A percentile compares a stretch with the other conserved stretches of the same genome.
phyloP scores from a whole-genome alignment of 2,329 filamentous ascomycete species.

The Zymoseptoria brevis region DNA sequence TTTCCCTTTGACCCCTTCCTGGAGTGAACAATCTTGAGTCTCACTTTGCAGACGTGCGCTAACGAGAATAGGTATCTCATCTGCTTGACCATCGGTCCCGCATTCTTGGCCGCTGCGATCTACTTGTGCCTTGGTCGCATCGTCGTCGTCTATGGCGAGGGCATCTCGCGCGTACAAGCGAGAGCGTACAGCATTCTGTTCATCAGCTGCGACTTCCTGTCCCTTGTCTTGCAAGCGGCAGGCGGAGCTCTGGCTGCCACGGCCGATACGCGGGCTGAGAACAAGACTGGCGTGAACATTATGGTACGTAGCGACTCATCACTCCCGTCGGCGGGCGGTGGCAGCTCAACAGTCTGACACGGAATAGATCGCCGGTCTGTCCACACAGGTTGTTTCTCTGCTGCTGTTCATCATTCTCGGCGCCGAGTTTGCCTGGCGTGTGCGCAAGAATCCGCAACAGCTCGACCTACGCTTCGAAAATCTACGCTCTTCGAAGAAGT shows the following conservation, averaged over 20 bases:
- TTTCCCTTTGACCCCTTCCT: slow-evolving; percentile 46
- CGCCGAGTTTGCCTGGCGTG: slow-evolving; percentile 25
- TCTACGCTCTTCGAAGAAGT: neutral
- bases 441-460: neutral
- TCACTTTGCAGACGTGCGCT: neutral
- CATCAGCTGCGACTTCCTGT: slow-evolving; percentile 48
- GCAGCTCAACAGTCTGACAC: neutral
- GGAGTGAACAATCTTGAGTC: slow-evolving; percentile 31
- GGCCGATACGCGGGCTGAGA: slow-evolving; percentile 36
- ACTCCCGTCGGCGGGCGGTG: too few species aligned
- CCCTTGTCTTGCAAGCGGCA: slow-evolving; percentile 48
- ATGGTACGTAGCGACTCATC: slow-evolving; percentile 28
- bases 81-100: slow-evolving; percentile 50
- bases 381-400: slow-evolving; percentile 47
- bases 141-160: slow-evolving; percentile 46
- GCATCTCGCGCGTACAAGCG: slow-evolving; percentile 17
- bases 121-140: slow-evolving; percentile 52
- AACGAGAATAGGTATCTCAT: slow-evolving; percentile 43
- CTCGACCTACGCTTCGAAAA: neutral
- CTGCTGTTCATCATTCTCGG: slow-evolving; percentile 38
- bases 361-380: slow-evolving; percentile 43
- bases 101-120: slow-evolving; percentile 48
- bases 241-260: slow-evolving; percentile 52
- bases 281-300: slow-evolving; percentile 42
- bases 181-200: slow-evolving; percentile 46